Evolutionary conservation across 345 rosid genomes (phyloP).

Genomic region (Cardiospermum halicacabum): DNA sequence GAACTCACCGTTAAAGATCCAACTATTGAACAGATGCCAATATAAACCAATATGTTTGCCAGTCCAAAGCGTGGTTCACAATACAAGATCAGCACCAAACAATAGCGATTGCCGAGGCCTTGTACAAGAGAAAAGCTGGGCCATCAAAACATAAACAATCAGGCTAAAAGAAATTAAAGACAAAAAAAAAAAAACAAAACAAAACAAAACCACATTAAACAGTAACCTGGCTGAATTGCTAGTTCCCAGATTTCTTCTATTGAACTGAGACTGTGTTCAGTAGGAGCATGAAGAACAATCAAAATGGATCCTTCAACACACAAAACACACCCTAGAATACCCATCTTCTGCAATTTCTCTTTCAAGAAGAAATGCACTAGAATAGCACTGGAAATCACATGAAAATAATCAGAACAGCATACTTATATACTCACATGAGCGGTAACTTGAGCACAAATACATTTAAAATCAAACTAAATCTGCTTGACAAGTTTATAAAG

Average conservation of each 20-base stretch:
- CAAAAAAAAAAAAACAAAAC: constrained; percentile 8
- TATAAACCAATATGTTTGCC: constrained; percentile 64
- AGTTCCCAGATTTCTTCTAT: constrained; percentile 66
- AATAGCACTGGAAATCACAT: constrained; percentile 43
- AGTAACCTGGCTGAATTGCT: constrained; percentile 70
- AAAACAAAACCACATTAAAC: background rate
- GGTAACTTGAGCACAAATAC: too few relatives aligned
- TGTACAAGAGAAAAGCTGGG: constrained; percentile 71
- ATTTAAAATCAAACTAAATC: too few relatives aligned
- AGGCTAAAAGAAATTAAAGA: background rate
- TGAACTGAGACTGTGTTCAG: constrained; percentile 43
- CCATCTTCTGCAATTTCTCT: constrained; percentile 68
- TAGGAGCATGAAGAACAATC: constrained; percentile 74
- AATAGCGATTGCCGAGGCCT: constrained; percentile 50
- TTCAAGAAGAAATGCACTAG: constrained; percentile 66
- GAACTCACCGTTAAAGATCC: constrained; percentile 66
- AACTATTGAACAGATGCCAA: constrained; percentile 70
- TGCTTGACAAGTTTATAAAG: background rate
- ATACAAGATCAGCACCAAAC: constrained; percentile 58
- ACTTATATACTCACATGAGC: background rate
- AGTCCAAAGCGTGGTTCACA: constrained; percentile 73
- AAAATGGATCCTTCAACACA: constrained; percentile 67
- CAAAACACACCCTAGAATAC: constrained; percentile 71
- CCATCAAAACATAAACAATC: constrained; percentile 4
- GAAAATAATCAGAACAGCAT: background rate